phyloP scores from a whole-genome alignment of 306 rosid genomes.

The Acacia melanoxylon region DNA sequence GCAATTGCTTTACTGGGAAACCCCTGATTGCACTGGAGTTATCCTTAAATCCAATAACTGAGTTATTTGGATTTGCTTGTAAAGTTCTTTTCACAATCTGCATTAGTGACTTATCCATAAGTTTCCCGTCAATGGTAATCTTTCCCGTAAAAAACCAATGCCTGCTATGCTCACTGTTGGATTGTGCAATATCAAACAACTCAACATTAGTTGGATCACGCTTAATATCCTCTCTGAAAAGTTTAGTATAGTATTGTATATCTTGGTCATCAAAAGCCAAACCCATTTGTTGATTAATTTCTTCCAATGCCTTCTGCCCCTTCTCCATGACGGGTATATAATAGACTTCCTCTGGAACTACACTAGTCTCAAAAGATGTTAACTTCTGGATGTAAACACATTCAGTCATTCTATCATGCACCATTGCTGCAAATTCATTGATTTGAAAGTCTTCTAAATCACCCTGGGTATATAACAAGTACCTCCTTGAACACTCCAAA shows the following conservation, averaged over 20 bases:
- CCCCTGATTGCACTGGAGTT: conserved; percentile 94
- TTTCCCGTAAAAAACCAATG: conserved; percentile 95
- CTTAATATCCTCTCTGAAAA: conserved; percentile 75
- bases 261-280: conserved; percentile 95
- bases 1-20: conserved; percentile 64
- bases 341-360: conserved; percentile 65
- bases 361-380: conserved; percentile 61
- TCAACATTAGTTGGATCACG: conserved; percentile 88
- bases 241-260: conserved; percentile 73
- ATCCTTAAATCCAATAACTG: conserved; percentile 91
- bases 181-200: conserved; percentile 89
- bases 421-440: conserved; percentile 66
- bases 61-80: conserved; percentile 76
- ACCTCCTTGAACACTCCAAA: conserved; percentile 87
- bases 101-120: conserved; percentile 75
- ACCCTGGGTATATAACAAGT: conserved; percentile 55
- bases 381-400: conserved; percentile 69
- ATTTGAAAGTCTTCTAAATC: conserved; percentile 56
- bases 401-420: conserved; percentile 94
- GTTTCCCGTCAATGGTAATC: conserved; percentile 69
- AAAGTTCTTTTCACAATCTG: conserved; percentile 91
- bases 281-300: conserved; percentile 81
- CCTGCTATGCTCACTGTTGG: conserved; percentile 91
- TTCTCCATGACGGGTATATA: conserved; percentile 75
- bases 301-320: conserved; percentile 82